A percentile compares a stretch with the other conserved stretches of the same genome.
Conservation (phyloP, 345 rosid species). For the Kernera saxatilis region DNA sequence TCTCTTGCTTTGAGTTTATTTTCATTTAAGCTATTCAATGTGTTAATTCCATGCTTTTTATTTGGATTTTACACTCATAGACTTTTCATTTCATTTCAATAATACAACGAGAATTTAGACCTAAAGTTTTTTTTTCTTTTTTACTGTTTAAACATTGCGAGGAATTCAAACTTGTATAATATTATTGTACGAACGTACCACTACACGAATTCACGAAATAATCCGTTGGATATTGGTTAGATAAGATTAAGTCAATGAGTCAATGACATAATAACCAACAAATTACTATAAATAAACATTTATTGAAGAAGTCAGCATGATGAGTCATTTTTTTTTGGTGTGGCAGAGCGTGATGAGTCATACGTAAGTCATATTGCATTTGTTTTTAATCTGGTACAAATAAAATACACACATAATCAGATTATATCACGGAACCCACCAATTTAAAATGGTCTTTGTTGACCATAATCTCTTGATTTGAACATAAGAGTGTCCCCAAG, state of each 20-base stretch:
- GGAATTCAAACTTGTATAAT: neutral
- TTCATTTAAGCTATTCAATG: too few species aligned
- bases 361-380: constrained; percentile 7
- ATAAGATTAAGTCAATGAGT: neutral
- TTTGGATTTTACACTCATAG: too few species aligned
- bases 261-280: neutral
- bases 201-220: neutral
- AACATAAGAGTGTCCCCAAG: neutral
- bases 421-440: neutral
- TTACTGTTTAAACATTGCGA: neutral
- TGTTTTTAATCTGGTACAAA: neutral
- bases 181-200: neutral
- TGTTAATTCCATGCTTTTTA: too few species aligned
- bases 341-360: neutral
- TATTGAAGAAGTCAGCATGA: neutral
- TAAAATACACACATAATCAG: neutral
- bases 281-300: neutral
- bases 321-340: neutral
- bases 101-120: too few species aligned
- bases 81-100: too few species aligned
- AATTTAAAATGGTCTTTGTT: neutral
- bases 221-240: neutral
- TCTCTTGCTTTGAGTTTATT: too few species aligned
- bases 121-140: too few species aligned
- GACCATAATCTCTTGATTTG: neutral